A percentile compares a stretch with the other conserved stretches of the same genome.
Evolutionary conservation across 2,329 filamentous ascomycete genomes (phyloP).

Genomic region (Microdochium paspali): DNA sequence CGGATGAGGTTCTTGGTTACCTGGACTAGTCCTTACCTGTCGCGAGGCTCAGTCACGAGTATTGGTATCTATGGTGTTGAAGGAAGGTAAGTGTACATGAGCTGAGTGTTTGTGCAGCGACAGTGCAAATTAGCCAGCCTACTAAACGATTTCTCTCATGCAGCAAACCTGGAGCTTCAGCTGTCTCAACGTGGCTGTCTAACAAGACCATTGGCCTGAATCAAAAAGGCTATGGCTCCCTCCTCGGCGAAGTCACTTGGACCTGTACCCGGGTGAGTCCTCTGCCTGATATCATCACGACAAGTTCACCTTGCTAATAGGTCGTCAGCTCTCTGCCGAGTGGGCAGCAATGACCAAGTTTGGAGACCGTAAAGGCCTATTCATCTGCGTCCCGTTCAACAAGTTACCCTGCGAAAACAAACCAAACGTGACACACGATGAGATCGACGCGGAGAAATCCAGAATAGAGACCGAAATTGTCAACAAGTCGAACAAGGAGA

Average conservation of each 20-base stretch:
- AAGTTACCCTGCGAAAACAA: conserved; percentile 25
- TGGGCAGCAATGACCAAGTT: conserved; percentile 25
- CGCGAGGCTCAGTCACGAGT: conserved; percentile 24
- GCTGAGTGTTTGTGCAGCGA: no score
- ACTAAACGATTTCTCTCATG: fast-evolving
- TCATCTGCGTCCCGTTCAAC: conserved; percentile 32
- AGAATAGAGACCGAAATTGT: conserved; percentile 28
- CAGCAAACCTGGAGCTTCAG: conserved; percentile 35
- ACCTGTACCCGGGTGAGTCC: conserved; percentile 27
- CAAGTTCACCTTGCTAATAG: not conserved
- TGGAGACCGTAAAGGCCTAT: conserved; percentile 17
- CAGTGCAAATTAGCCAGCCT: no score
- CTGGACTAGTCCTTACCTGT: conserved; percentile 31
- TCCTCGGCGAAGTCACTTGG: conserved; percentile 32
- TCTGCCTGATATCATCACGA: not conserved
- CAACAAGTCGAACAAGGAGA: conserved; percentile 22
- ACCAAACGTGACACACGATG: conserved; percentile 10
- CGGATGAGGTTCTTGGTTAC: conserved; percentile 32
- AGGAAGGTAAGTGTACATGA: conserved; percentile 24
- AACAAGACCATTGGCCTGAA: conserved; percentile 31
- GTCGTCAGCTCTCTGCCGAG: conserved; percentile 24
- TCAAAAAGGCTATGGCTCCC: conserved; percentile 28
- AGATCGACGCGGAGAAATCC: conserved; percentile 24
- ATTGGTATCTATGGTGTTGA: conserved; percentile 35
- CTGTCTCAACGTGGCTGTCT: conserved; percentile 32